A percentile compares a stretch with the other conserved stretches of the same genome.
Evolutionary conservation across 2,329 filamentous ascomycete genomes (phyloP).

Genomic region (Blastomyces parvus): DNA sequence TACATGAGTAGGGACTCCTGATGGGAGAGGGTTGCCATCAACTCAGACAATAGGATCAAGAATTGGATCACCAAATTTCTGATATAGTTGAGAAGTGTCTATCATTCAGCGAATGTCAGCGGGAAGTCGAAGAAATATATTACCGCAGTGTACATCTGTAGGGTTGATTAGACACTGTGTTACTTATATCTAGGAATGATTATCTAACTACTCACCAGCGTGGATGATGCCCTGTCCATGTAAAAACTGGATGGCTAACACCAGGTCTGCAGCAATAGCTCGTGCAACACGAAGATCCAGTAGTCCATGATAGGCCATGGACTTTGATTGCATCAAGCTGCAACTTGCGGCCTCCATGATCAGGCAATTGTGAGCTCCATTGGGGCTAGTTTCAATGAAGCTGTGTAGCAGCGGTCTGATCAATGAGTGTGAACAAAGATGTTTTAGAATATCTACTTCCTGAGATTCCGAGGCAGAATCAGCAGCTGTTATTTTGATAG

Average conservation of each 20-base stretch:
- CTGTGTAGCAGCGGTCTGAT: slow-evolving; percentile 13
- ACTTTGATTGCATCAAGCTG: slow-evolving; percentile 15
- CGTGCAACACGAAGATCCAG: slow-evolving; percentile 13
- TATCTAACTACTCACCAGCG: slow-evolving; percentile 15
- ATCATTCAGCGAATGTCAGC: slow-evolving; percentile 11
- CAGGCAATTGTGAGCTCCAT: slow-evolving; percentile 15
- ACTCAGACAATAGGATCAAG: slow-evolving; percentile 13
- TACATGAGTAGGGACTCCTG: slow-evolving; percentile 14
- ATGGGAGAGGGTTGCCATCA: slow-evolving; percentile 13
- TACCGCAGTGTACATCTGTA: slow-evolving; percentile 16
- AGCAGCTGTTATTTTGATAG: slow-evolving; percentile 15
- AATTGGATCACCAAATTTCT: slow-evolving; percentile 14
- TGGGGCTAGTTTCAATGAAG: slow-evolving; percentile 15
- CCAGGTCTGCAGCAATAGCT: slow-evolving; percentile 13
- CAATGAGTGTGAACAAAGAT: slow-evolving; percentile 11
- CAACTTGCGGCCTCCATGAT: slow-evolving; percentile 14
- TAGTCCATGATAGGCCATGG: slow-evolving; percentile 11
- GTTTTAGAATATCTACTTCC: slow-evolving; percentile 13
- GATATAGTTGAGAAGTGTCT: slow-evolving; percentile 13
- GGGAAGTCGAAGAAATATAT: slow-evolving; percentile 15
- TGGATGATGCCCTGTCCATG: slow-evolving; percentile 15
- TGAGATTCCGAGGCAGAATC: slow-evolving; percentile 12
- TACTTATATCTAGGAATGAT: slow-evolving; percentile 9
- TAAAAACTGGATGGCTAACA: slow-evolving; percentile 14
- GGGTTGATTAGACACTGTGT: slow-evolving; percentile 9